Conservation (phyloP, 2,329 filamentous ascomycete genomes). For the Fusarium oxysporum region DNA sequence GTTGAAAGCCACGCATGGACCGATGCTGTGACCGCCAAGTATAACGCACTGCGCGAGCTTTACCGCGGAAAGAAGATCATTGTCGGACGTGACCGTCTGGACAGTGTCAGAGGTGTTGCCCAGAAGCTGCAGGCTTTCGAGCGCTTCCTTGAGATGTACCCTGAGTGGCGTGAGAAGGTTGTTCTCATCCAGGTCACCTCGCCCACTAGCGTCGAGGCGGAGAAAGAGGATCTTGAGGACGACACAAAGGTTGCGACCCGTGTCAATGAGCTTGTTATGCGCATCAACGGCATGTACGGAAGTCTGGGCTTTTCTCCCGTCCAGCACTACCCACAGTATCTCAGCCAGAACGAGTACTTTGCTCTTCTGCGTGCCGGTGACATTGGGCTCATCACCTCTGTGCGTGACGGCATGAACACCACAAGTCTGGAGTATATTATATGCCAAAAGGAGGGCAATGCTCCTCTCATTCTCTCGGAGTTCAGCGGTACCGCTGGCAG, state of each 20-base stretch:
- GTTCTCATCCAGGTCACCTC: conserved; percentile 96
- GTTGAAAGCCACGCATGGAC: conserved; percentile 82
- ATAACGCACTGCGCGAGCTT: conserved; percentile 77
- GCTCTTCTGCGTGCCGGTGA: conserved; percentile 91
- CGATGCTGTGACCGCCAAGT: conserved; percentile 76
- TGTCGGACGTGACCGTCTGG: conserved; percentile 91
- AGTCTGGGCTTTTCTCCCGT: conserved; percentile 91
- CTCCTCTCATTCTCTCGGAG: conserved; percentile 92
- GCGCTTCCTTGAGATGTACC: conserved; percentile 88
- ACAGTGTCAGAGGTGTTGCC: conserved; percentile 92
- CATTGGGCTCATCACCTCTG: conserved; percentile 93
- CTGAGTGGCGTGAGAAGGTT: conserved; percentile 91
- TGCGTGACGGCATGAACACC: conserved; percentile 98
- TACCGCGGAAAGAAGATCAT: conserved; percentile 95
- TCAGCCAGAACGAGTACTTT: conserved; percentile 91
- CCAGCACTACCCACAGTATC: conserved; percentile 93
- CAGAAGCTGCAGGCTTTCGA: conserved; percentile 97
- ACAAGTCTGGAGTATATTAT: conserved; percentile 95
- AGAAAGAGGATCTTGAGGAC: conserved; percentile 72
- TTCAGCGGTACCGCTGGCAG: conserved; percentile 95
- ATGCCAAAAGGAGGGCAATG: conserved; percentile 87
- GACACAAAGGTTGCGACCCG: conserved; percentile 87
- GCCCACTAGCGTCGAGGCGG: conserved; percentile 82
- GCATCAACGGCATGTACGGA: conserved; percentile 91
- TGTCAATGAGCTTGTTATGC: conserved; percentile 89